Base-by-base conservation (phyloP, 306 rosid genomes). In the Lathyrus aphaca region DNA sequence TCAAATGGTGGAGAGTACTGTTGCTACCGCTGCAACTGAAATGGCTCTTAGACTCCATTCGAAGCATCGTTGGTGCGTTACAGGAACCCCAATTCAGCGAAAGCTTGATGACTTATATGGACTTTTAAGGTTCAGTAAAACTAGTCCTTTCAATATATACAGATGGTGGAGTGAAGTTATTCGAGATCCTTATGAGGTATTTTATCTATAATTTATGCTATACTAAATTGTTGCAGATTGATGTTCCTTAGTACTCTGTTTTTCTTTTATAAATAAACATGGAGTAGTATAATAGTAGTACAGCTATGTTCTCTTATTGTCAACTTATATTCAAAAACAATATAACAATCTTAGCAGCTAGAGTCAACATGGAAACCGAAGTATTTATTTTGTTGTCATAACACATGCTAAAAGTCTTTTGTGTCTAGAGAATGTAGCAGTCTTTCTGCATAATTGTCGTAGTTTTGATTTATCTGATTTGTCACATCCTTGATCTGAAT, bases 141-240 rank as follows among this genome's bases (percentile, higher is more conserved):
- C 90, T 30, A 79, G 86, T 81, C 98, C 98, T 74, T 94, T 90
- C 40, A 46, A 94, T 79, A 74, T 54, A 76, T 80, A 80, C 77
- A 89, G 86, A 80, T 94, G 98, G 98, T 94, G 98, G 98, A 72
- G 69, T 85, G 98, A 94, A 69, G 97, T 87, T 81, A 84, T 94
- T 79, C 87, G 86, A 72, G 90, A 86, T 79, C 97, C 98, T 58
- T 94, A 94, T 77, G 94, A 88, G 98, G 96, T 94, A 80, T 61
- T 60, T 67, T 67, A 8, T 35, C 42, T 43, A 50, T 78, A 60
- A 39, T 74, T 39, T 40, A 39, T 27, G 18, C 59, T 78, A 72
- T 65, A 65, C 48, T 30, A 19, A 27, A 38, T 70, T 61, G 3
- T 48, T 71, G 73, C 10, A 19, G 54, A 43, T 63, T 69, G 78